Evolutionary conservation across 257 asterid species (phyloP), one percentile per base, ranked within the genome.

Genomic region (Eustoma russellianum): DNA sequence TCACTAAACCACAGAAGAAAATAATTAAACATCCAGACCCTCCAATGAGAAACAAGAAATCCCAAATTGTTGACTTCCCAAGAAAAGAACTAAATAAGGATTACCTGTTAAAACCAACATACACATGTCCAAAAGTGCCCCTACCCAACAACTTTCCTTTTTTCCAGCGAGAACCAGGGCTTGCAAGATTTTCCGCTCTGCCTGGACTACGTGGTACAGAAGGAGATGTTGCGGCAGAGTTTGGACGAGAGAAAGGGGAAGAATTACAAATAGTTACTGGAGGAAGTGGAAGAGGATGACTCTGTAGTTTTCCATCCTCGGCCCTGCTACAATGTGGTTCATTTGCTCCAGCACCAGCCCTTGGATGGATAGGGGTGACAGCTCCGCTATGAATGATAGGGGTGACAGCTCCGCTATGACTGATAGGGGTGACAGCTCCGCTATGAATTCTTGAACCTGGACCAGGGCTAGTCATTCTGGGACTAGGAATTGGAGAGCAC

Each of bases 121-220:
- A 85, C 56, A 85, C 72, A 34, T 77, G 67, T 66, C 94, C 94
- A 55, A 73, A 64, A 68, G 78, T 63, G 61, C 85, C 85, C 47
- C 74, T 63, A n/a, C 77, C 82, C 1, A 88, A 56, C 72, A 85
- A 63, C 77, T 68, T 88, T 48, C 99, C 99, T 40, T 85, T 92
- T 66, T 92, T 88, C 99, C 99, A 92, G 15, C 97, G 97, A 14
- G 94, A 83, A 33, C 94, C 93, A 38, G 89, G 93, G 66, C 95
- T 88, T 46, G 93, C 17, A 52, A 83, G 86, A 69, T 76, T 81
- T 66, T 92, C 99, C 3, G 84, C 83, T 78, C 93, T 73, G 59
- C 95, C 99, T 55, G 99, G 99, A 65, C 97, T 92, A 56, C 97
- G 97, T 17, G 88, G 94, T 28, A 92, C 79, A 1, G 97, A 81